Evolutionary conservation across 495 filamentous ascomycete species (phyloP).

Genomic region (Penicillium samsonianum): DNA sequence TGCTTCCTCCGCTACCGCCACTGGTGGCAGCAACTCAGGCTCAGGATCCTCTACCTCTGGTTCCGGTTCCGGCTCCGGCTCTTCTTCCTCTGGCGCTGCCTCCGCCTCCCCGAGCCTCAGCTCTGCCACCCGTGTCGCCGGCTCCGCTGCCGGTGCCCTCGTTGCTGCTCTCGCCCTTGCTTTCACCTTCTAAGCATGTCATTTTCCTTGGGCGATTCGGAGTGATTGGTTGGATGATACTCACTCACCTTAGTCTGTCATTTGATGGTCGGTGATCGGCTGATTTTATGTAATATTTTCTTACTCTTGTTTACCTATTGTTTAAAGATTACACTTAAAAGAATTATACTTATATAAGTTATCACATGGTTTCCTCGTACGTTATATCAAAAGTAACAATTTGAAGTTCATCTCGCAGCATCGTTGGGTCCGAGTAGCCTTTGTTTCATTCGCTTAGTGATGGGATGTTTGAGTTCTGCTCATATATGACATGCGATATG

Average conservation of each 20-base stretch:
- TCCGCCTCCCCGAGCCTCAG: conserved; percentile 15
- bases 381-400: background rate
- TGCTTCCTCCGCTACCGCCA: conserved; percentile 3
- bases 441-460: background rate
- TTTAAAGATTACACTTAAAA: background rate
- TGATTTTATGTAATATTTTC: conserved; percentile 19
- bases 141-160: conserved; percentile 36
- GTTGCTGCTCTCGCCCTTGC: conserved; percentile 33
- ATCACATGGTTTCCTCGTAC: background rate
- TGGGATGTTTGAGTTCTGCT: background rate
- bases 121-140: conserved; percentile 33
- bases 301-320: conserved; percentile 17
- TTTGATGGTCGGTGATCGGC: conserved; percentile 7
- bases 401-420: background rate
- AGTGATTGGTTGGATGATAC: conserved; percentile 21
- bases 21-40: conserved; percentile 15
- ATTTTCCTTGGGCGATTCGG: conserved; percentile 17
- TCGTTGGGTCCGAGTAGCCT: background rate
- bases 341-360: background rate
- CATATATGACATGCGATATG: background rate
- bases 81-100: conserved; percentile 10
- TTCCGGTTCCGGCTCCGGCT: conserved; percentile 19
- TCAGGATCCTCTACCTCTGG: conserved; percentile 18
- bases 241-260: conserved; percentile 9
- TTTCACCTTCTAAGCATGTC: conserved; percentile 34